Evolutionary conservation across 768 basidiomycete species (phyloP), one percentile per base, ranked within the genome.

Genomic region (Tricholoma hemisulphureum): DNA sequence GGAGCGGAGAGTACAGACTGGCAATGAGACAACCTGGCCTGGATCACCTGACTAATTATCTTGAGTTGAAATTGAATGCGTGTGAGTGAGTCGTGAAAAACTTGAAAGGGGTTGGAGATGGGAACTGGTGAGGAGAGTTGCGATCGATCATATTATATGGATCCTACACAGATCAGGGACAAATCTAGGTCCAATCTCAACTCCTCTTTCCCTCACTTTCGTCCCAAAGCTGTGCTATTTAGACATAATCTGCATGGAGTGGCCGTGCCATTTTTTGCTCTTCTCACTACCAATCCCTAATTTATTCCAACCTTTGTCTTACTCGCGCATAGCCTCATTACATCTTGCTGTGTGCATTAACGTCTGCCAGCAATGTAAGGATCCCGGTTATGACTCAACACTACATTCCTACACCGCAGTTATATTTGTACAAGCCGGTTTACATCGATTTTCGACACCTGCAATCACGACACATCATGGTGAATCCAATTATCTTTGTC

Each of bases 111-210:
- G n/a, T n/a, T n/a, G n/a, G n/a, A 18, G 48, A 31, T 24, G 48
- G 48, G 28, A 24, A 49, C 16, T 6, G n/a, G 48, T 10, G 21
- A 9, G 3, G 46, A 31, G 29, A 21, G 18, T 11, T 13, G 46
- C 11, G 28, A 21, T 26, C 16, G 57, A 63, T 63, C 57, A 24
- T 60, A 58, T 56, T 58, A 62, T 62, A 62, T 35, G 54, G n/a
- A 51, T 45, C 45, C 57, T 60, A 55, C 56, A 49, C 29, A 48
- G 51, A 23, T 56, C 21, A 18, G 55, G 43, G 20, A 41, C 39
- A 3, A 41, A 41, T 41, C 48, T 56, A 32, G 43, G 29, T 45
- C 45, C 29, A 56, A 37, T 53, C 56, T 54, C 34, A 31, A 45
- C 18, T 31, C 34, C 6, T 43, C 26, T 61, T 61, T 55, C 24